Conservation (phyloP, 805 yeast genomes). For the Cyberlindnera euphorbiae region DNA sequence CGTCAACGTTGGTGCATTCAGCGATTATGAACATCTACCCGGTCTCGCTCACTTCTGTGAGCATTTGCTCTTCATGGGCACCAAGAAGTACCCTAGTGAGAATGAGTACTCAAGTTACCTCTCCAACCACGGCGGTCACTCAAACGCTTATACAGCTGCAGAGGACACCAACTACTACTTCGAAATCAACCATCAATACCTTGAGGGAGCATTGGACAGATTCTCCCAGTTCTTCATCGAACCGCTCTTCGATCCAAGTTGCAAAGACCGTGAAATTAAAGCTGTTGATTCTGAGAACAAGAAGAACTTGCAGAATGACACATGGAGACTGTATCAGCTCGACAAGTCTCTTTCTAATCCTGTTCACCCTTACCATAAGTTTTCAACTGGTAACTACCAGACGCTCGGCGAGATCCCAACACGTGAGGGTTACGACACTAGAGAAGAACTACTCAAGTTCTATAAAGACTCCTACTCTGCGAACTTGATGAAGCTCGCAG, state of each 20-base stretch:
- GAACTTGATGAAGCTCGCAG: slow-evolving; percentile 81
- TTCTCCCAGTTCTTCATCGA: slow-evolving; percentile 88
- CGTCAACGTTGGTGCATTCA: slow-evolving; percentile 72
- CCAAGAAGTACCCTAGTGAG: slow-evolving; percentile 70
- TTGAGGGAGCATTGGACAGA: slow-evolving; percentile 87
- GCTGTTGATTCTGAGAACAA: slow-evolving; percentile 97
- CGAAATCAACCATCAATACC: slow-evolving; percentile 69
- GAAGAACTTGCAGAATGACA: slow-evolving; percentile 85
- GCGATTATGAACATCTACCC: slow-evolving; percentile 57
- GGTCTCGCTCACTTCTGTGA: slow-evolving; percentile 81
- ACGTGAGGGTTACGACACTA: slow-evolving; percentile 58
- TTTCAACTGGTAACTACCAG: slow-evolving; percentile 80
- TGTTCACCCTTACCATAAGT: slow-evolving; percentile 78
- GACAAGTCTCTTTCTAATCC: slow-evolving; percentile 71
- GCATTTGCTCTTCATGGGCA: slow-evolving; percentile 76
- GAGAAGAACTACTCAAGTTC: slow-evolving; percentile 76
- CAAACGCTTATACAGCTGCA: slow-evolving; percentile 89
- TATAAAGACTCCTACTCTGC: slow-evolving; percentile 72
- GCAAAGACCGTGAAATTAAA: slow-evolving; percentile 87
- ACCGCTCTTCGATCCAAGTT: slow-evolving; percentile 68
- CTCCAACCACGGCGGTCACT: slow-evolving; percentile 79
- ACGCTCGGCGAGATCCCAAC: slow-evolving; percentile 71
- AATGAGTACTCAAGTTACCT: slow-evolving; percentile 73
- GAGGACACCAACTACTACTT: slow-evolving; percentile 89
- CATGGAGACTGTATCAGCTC: slow-evolving; percentile 84